Evolutionary conservation across 352 stramenopile species (phyloP).

Genomic region (Globisporangium apiculatum): DNA sequence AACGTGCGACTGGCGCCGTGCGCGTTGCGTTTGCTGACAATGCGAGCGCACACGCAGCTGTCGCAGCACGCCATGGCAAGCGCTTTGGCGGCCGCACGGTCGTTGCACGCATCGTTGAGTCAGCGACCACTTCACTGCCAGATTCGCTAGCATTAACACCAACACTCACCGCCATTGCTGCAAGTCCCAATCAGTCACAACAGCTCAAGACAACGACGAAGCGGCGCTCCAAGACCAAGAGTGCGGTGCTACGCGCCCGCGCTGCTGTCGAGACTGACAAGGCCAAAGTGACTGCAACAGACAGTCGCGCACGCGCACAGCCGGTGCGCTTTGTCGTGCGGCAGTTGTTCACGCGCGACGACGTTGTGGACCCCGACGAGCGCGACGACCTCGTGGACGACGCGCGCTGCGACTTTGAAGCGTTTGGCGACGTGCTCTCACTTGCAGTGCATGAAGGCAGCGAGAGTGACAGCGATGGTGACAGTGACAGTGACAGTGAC

Average conservation of each 20-base stretch:
- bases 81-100: conserved; percentile 31
- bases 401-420: conserved; percentile 22
- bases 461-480: background rate
- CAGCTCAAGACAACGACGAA: conserved; percentile 12
- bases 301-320: too few species aligned
- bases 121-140: background rate
- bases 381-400: conserved; percentile 34
- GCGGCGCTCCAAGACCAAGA: conserved; percentile 32
- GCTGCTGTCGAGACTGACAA: background rate
- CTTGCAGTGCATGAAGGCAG: conserved; percentile 11
- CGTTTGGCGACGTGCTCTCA: conserved; percentile 8
- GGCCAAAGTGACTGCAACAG: too few species aligned
- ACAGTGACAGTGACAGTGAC: background rate
- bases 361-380: conserved; percentile 52
- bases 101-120: conserved; percentile 1
- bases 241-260: conserved; percentile 6
- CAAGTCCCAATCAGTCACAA: background rate
- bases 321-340: conserved; percentile 15
- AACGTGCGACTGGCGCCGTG: conserved; percentile 10
- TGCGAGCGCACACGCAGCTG: conserved; percentile 8
- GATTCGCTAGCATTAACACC: too few species aligned
- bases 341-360: conserved; percentile 30
- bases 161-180: too few species aligned
- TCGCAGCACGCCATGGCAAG: conserved; percentile 17
- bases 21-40: conserved; percentile 14